Base-by-base conservation (phyloP, 352 stramenopile species). In the Globisporangium orthogonon region DNA sequence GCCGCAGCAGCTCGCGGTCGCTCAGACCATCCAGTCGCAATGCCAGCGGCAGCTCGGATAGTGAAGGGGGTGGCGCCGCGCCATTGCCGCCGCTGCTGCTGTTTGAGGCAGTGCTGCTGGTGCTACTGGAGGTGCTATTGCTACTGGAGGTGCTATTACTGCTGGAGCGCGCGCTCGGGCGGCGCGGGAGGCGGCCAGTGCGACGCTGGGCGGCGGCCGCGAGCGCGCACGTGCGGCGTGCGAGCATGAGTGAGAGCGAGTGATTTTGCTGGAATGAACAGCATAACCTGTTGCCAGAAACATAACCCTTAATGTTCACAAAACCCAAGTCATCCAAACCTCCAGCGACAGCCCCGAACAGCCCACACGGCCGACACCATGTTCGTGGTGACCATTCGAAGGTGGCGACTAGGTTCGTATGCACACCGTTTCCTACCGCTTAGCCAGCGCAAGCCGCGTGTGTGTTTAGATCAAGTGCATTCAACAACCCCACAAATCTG, bases 1-100 rank as follows among this genome's bases (percentile, higher is more conserved):
- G 65, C 2, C 61, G 59, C 6, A 76, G 49, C 29, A 75, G 54
- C 61, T 75, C 67, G 7, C 70, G 66, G 46, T 88, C 78, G 59
- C 65, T 86, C 62, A 86, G 51, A 33, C 47, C 58, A 44, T 63
- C 58, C 51, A 63, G 39, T 17, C 53, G 53, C 31, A 54, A 29
- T 28, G 47, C 46, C n/a, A 44, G 28, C 15, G 47, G 37, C 23
- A 47, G 33, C 18, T 35, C 28, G 3, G 39, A 17, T 43, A 14
- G 18, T n/a, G 31, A 4, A 11, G 17, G 28, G 33, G 13, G 30
- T 4, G 46, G n/a, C 37, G 37, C 13, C 9, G 33, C 30, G 15
- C 23, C 15, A 18, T 15, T 29, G n/a, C n/a, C n/a, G n/a, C n/a
- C n/a, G 28, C 48, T 46, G 50, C 29, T 35, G 30, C 48, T 15